phyloP scores from a whole-genome alignment of 768 basidiomycete species.

The Podaxis carcinomalis region DNA sequence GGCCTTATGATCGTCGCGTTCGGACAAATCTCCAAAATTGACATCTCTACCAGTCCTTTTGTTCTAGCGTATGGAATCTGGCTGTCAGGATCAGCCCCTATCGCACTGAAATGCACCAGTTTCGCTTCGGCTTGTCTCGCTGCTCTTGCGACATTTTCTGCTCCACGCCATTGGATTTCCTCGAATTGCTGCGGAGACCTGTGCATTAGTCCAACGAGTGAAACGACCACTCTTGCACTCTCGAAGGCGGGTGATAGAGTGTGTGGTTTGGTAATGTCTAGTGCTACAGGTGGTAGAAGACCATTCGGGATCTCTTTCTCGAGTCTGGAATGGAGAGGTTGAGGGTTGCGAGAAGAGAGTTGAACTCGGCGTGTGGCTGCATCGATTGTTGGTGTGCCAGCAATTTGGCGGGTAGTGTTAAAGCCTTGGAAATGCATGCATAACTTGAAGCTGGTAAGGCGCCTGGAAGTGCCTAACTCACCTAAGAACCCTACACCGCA shows the following conservation, averaged over 20 bases:
- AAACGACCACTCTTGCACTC: conserved; percentile 55
- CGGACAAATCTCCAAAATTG: conserved; percentile 40
- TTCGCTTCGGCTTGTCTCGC: conserved; percentile 51
- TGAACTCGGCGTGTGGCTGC: conserved; percentile 40
- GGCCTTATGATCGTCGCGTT: conserved; percentile 64
- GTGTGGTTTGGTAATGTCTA: conserved; percentile 52
- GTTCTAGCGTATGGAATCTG: conserved; percentile 56
- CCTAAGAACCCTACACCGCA: conserved; percentile 67
- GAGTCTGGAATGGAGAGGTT: conserved; percentile 32
- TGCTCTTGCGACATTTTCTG: conserved; percentile 57
- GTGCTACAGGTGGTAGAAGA: conserved; percentile 36
- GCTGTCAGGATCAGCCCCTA: conserved; percentile 64
- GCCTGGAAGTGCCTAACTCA: conserved; percentile 16
- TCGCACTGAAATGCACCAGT: conserved; percentile 66
- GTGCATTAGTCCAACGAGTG: conserved; percentile 66
- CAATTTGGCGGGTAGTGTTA: conserved; percentile 54
- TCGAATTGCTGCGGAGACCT: conserved; percentile 56
- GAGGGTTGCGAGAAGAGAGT: conserved; percentile 57
- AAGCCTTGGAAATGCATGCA: conserved; percentile 33
- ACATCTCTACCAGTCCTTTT: conserved; percentile 58
- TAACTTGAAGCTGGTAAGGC: not conserved
- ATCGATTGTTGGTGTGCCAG: conserved; percentile 18
- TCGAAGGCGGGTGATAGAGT: conserved; percentile 47
- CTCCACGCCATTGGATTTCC: conserved; percentile 59
- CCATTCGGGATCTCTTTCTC: conserved; percentile 25